Percentiles rank a stretch among this genome's conserved stretches.
Conservation (phyloP, 2,329 filamentous ascomycete genomes). For the Beauveria sp. region DNA sequence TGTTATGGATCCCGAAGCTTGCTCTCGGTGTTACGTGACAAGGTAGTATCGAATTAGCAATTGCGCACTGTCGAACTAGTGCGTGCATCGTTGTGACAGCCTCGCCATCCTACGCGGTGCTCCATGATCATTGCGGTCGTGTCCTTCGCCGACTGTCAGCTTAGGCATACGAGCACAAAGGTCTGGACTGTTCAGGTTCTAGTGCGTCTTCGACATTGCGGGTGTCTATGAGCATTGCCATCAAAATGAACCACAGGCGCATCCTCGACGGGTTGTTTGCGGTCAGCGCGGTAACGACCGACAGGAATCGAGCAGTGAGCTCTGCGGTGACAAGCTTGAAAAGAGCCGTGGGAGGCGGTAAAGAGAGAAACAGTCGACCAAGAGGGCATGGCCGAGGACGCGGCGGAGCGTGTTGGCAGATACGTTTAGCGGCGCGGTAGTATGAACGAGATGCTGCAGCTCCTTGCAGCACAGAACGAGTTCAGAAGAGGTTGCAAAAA, state of each 20-base stretch:
- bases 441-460: slow-evolving; percentile 58
- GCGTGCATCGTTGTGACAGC: too few relatives aligned
- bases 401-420: too few relatives aligned
- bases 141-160: background rate
- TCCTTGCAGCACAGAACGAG: slow-evolving; percentile 51
- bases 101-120: too few relatives aligned
- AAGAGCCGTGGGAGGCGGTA: too few relatives aligned
- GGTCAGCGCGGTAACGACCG: too few relatives aligned
- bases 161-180: background rate
- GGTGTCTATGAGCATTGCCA: slow-evolving; percentile 51
- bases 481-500: slow-evolving; percentile 18
- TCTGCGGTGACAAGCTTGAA: too few relatives aligned
- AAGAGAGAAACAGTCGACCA: too few relatives aligned
- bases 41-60: background rate
- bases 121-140: too few relatives aligned
- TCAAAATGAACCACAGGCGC: slow-evolving; percentile 68
- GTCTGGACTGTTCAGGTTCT: slow-evolving; percentile 28
- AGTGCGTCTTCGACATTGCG: slow-evolving; percentile 66
- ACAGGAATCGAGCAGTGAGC: too few relatives aligned
- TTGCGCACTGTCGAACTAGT: background rate
- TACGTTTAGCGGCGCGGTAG: slow-evolving; percentile 44
- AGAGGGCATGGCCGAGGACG: too few relatives aligned
- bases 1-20: background rate
- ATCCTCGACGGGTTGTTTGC: slow-evolving; percentile 75
- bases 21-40: background rate